Base-by-base conservation (phyloP, 495 filamentous ascomycete species). In the Staphylotrichum tortipilum region DNA sequence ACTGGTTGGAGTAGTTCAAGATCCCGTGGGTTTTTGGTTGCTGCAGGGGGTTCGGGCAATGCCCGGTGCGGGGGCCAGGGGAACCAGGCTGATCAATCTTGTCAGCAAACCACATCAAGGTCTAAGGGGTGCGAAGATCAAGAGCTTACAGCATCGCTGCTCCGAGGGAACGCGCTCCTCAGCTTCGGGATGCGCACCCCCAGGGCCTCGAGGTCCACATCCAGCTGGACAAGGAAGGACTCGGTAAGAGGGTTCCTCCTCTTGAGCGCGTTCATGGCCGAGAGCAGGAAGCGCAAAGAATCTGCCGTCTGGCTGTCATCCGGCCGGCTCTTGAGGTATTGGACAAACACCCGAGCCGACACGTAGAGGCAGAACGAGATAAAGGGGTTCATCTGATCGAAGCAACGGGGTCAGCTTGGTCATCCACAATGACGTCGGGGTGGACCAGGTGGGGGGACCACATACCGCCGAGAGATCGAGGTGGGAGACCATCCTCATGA, bases 301-400 rank as follows among this genome's bases (percentile, higher is more conserved):
- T 88, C 83, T 14, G 78, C 78, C 24, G 87, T 83, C 49, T 89
- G 84, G 43, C 81, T 79, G 58, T 97, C 94, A 34, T 90, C 81
- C 6, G 91, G 89, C 15, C 82, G 77, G 34, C 83, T 88, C 66
- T 92, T 97, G 4, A 96, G 74, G 59, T 94, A 95, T 60, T 97
- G 90, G 9, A 96, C 86, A 56, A 97, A 96, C 2, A 97, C 94
- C 12, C 92, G 80, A 34, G 92, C 89, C 8, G 90, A 82, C 24
- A 97, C 89, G 61, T 96, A 99, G 33, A 99, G 74, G 58, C 89
- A 95, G 67, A 97, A 99, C 3, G 90, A 86, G 55, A 92, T 85
- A 62, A 95, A 96, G 0, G 92, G 91, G 56, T 95, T 95, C 82
- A 95, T 87, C 92, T 97, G 60, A n/a, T n/a, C n/a, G n/a, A n/a